These are phyloP conservation scores for Ophiostoma perfectum DNA, from an alignment of 2,329 filamentous ascomycete species.

Conservation along the genomic window DNA sequence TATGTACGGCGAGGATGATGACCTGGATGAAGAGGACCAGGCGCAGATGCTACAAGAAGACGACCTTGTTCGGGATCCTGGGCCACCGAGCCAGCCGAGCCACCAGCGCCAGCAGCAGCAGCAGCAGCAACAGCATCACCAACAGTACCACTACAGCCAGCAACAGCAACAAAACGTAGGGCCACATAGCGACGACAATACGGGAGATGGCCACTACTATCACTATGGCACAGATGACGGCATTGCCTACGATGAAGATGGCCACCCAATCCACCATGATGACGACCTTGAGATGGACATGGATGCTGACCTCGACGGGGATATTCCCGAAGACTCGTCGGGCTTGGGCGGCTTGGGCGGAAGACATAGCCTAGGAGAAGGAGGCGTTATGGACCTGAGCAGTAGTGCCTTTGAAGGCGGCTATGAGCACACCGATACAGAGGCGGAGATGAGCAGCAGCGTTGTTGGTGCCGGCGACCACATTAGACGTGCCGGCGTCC, in stretches of 20 bases:
- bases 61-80: conserved; percentile 41
- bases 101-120: conserved; percentile 12
- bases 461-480: conserved; percentile 11
- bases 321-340: conserved; percentile 60
- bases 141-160: conserved; percentile 14
- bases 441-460: conserved; percentile 52
- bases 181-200: background rate
- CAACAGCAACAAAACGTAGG: background rate
- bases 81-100: background rate
- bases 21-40: conserved; percentile 50
- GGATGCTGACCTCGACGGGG: conserved; percentile 65
- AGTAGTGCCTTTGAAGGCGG: conserved; percentile 33
- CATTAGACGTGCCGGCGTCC: background rate
- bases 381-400: conserved; percentile 21
- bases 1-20: conserved; percentile 48
- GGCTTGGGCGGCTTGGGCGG: background rate
- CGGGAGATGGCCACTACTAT: background rate
- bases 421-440: conserved; percentile 75
- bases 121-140: background rate
- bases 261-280: conserved; percentile 27
- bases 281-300: conserved; percentile 47
- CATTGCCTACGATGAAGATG: conserved; percentile 10
- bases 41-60: conserved; percentile 60
- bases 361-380: background rate
- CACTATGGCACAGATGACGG: background rate